phyloP scores from a whole-genome alignment of 2,329 filamentous ascomycete species.

The Truncatella angustata region DNA sequence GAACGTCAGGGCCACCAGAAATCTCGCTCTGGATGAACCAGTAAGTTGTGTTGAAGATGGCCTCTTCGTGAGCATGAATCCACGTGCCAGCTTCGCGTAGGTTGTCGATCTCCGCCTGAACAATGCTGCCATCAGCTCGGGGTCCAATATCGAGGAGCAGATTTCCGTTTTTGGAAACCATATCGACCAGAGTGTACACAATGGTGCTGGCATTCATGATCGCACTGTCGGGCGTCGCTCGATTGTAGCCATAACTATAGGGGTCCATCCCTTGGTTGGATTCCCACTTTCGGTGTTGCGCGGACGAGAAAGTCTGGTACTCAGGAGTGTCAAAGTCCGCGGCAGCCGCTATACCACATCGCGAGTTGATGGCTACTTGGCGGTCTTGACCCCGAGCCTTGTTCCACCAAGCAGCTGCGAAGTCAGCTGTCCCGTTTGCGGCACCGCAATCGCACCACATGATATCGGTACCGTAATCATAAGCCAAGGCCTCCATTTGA shows the following conservation, averaged over 20 bases:
- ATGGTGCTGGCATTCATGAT: slow-evolving; percentile 50
- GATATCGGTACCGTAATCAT: slow-evolving; percentile 39
- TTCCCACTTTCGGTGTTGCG: slow-evolving; percentile 56
- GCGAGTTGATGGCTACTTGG: slow-evolving; percentile 51
- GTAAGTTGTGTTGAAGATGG: slow-evolving; percentile 53
- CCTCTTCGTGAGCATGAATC: slow-evolving; percentile 50
- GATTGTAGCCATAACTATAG: slow-evolving; percentile 54
- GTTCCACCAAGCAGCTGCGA: slow-evolving; percentile 40
- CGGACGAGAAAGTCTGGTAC: slow-evolving; percentile 45
- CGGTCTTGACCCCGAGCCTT: slow-evolving; percentile 33
- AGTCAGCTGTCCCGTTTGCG: slow-evolving; percentile 35
- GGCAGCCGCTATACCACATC: slow-evolving; percentile 47
- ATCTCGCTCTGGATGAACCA: slow-evolving; percentile 48
- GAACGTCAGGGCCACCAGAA: slow-evolving; percentile 26
- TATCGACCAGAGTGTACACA: slow-evolving; percentile 47
- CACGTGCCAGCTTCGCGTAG: slow-evolving; percentile 48
- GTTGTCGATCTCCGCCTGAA: slow-evolving; percentile 42
- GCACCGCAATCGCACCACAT: slow-evolving; percentile 44
- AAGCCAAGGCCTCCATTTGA: slow-evolving; percentile 40
- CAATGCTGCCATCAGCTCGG: slow-evolving; percentile 47
- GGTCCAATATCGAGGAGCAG: slow-evolving; percentile 54
- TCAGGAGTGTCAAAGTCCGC: slow-evolving; percentile 57
- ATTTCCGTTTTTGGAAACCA: slow-evolving; percentile 54
- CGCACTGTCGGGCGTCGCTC: slow-evolving; percentile 41
- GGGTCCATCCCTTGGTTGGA: slow-evolving; percentile 56